Percentiles rank a stretch among this genome's conserved stretches.
Conservation (phyloP, 1,284 basidiomycete species). For the Ustilago sp. region DNA sequence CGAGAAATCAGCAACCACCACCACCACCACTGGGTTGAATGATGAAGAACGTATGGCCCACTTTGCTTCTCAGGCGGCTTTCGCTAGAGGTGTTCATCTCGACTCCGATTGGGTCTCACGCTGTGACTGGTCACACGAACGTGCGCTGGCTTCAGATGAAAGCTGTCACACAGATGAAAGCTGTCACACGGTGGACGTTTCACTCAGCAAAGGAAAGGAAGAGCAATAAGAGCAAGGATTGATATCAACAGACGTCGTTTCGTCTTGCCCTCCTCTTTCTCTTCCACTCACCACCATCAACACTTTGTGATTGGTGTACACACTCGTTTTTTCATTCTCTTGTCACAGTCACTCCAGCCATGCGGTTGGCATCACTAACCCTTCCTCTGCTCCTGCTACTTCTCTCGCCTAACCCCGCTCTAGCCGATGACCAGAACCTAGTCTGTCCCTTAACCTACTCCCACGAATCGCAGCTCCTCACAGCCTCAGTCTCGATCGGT, state of each 20-base stretch:
- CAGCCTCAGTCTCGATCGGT: slow-evolving; percentile 27
- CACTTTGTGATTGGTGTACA: neutral
- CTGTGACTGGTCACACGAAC: no score
- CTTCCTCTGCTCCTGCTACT: neutral
- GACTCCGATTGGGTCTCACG: no score
- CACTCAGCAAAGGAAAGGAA: neutral
- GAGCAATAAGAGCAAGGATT: no score
- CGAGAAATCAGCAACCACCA: no score
- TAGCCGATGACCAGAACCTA: slow-evolving; percentile 13
- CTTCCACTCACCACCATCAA: neutral
- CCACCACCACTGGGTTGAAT: no score
- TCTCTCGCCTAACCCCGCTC: neutral
- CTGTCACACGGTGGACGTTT: neutral
- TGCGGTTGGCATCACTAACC: neutral
- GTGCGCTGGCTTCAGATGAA: neutral
- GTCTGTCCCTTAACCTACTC: slow-evolving; percentile 28
- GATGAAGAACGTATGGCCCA: neutral
- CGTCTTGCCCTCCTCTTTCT: neutral
- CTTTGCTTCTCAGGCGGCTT: neutral
- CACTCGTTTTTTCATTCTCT: neutral
- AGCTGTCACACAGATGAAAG: neutral
- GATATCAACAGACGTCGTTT: neutral
- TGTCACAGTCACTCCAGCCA: no score
- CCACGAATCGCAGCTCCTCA: slow-evolving; percentile 14
- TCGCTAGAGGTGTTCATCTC: neutral